Evolutionary conservation across 805 yeast genomes (phyloP).

Genomic region (Wickerhamiella alocasiicola): DNA sequence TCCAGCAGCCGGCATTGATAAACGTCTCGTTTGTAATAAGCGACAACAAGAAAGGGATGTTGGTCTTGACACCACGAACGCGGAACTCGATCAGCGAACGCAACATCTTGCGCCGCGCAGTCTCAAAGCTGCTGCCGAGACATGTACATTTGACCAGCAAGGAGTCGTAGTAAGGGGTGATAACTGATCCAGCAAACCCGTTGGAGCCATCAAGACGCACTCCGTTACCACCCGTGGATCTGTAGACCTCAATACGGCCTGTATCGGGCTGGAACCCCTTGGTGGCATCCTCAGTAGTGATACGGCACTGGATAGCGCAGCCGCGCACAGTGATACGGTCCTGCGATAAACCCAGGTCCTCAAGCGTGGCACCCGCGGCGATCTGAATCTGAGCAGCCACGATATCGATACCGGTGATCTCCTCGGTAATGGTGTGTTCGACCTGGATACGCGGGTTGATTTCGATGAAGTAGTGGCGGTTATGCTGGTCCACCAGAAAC

Average conservation of each 20-base stretch:
- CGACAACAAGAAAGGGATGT: slow-evolving; percentile 90
- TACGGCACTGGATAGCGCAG: slow-evolving; percentile 97
- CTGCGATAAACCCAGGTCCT: slow-evolving; percentile 83
- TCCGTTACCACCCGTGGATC: slow-evolving; percentile 99
- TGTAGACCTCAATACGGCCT: slow-evolving; percentile 93
- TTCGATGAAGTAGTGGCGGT: slow-evolving; percentile 94
- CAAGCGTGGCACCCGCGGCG: slow-evolving; percentile 94
- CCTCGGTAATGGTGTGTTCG: slow-evolving; percentile 97
- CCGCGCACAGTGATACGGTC: slow-evolving; percentile 94
- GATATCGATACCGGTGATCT: slow-evolving; percentile 93
- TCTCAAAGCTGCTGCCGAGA: slow-evolving; percentile 94
- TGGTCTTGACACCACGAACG: slow-evolving; percentile 97
- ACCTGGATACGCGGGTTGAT: slow-evolving; percentile 97
- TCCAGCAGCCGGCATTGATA: slow-evolving; percentile 84
- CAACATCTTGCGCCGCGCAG: slow-evolving; percentile 94
- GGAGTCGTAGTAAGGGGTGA: slow-evolving; percentile 94
- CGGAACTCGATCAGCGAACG: slow-evolving; percentile 94
- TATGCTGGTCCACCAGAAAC: slow-evolving; percentile 82
- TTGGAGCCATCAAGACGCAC: slow-evolving; percentile 98
- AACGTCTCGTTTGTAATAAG: slow-evolving; percentile 82
- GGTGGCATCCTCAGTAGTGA: slow-evolving; percentile 95
- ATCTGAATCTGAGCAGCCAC: slow-evolving; percentile 98
- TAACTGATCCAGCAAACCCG: slow-evolving; percentile 93
- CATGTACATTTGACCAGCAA: slow-evolving; percentile 97
- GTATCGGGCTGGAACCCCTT: slow-evolving; percentile 98